phyloP scores from a whole-genome alignment of 768 basidiomycete species.

The Termitomyces sp. region DNA sequence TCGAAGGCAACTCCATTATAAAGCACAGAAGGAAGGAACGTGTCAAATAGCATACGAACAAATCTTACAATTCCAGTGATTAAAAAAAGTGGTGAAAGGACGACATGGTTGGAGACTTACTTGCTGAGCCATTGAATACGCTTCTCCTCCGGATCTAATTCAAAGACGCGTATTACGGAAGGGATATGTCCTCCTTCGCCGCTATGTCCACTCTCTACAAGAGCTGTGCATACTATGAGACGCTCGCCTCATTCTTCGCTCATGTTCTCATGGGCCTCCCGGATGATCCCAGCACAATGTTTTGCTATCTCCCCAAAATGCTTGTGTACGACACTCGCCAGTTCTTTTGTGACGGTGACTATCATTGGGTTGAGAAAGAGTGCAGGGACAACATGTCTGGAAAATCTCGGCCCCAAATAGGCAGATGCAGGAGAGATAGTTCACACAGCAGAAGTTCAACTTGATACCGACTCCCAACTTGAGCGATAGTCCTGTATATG shows the following conservation, averaged over 20 bases:
- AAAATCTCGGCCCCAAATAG: constrained; percentile 51
- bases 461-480: constrained; percentile 53
- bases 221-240: constrained; percentile 49
- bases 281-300: constrained; percentile 47
- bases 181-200: constrained; percentile 39
- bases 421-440: constrained; percentile 57
- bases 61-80: constrained; percentile 26
- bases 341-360: constrained; percentile 49
- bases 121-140: constrained; percentile 43
- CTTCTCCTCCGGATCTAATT: constrained; percentile 45
- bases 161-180: constrained; percentile 44
- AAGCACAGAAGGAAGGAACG: constrained; percentile 49
- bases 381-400: constrained; percentile 41
- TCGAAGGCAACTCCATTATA: constrained; percentile 55
- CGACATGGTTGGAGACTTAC: constrained; percentile 18
- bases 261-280: constrained; percentile 44
- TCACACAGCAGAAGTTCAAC: constrained; percentile 50
- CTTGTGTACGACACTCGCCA: constrained; percentile 45
- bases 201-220: constrained; percentile 49
- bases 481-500: constrained; percentile 38
- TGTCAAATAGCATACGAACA: constrained; percentile 42
- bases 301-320: constrained; percentile 45
- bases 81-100: not conserved
- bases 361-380: constrained; percentile 43
- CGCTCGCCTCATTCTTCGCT: constrained; percentile 43